phyloP scores from a whole-genome alignment of 2,329 filamentous ascomycete species.

The Setomelanomma holmii region DNA sequence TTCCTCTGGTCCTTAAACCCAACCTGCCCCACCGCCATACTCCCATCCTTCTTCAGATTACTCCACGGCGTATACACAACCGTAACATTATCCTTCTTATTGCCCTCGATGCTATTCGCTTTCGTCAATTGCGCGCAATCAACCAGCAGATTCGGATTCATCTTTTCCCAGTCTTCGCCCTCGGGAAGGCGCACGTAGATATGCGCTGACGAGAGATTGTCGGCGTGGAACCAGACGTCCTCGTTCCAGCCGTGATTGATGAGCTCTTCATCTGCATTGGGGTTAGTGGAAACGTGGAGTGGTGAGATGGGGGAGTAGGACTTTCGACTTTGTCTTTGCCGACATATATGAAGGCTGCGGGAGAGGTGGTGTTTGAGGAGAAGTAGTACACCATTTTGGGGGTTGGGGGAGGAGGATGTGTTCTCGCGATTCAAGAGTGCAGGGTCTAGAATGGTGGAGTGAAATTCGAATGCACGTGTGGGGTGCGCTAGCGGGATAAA shows the following conservation, averaged over 20 bases:
- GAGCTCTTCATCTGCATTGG: conserved; percentile 83
- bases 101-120: conserved; percentile 98
- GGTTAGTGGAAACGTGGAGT: too few relatives aligned
- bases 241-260: conserved; percentile 95
- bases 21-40: conserved; percentile 95
- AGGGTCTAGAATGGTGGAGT: conserved; percentile 16
- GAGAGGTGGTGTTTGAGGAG: conserved; percentile 81
- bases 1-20: conserved; percentile 89
- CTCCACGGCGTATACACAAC: conserved; percentile 98
- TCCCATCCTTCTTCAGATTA: conserved; percentile 93
- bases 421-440: conserved; percentile 1
- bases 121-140: conserved; percentile 98
- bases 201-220: conserved; percentile 96
- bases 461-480: conserved; percentile 38
- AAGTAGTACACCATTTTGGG: conserved; percentile 90
- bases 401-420: neutral
- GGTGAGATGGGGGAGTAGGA: conserved; percentile 49
- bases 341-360: conserved; percentile 88
- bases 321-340: conserved; percentile 99
- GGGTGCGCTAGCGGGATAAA: conserved; percentile 34
- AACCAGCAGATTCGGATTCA: conserved; percentile 75
- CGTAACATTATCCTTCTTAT: conserved; percentile 98
- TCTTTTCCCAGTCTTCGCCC: conserved; percentile 81
- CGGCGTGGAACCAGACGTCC: conserved; percentile 98
- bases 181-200: conserved; percentile 88